Evolutionary conservation across 2,329 filamentous ascomycete species (phyloP).

Genomic region (Coniochaeta sp.): DNA sequence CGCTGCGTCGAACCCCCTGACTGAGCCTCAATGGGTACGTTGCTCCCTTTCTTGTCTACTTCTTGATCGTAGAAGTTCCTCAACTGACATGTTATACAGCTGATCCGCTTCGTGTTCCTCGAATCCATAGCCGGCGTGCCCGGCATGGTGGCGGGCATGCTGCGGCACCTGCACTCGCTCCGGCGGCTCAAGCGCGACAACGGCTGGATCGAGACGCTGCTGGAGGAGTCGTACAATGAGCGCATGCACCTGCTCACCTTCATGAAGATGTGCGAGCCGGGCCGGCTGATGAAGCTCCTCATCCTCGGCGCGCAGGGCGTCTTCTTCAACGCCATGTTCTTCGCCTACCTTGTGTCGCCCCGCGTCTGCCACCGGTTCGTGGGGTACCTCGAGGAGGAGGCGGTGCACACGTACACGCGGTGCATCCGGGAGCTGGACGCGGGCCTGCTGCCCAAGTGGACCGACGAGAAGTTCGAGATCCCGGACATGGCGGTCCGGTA

Average conservation of each 20-base stretch:
- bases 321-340: slow-evolving; percentile 92
- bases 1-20: slow-evolving; percentile 54
- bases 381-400: slow-evolving; percentile 94
- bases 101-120: slow-evolving; percentile 84
- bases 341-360: slow-evolving; percentile 80
- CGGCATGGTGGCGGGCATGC: slow-evolving; percentile 94
- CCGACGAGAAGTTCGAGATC: slow-evolving; percentile 58
- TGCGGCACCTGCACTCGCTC: slow-evolving; percentile 79
- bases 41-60: too few relatives aligned
- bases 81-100: slow-evolving; percentile 21
- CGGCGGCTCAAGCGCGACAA: slow-evolving; percentile 86
- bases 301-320: slow-evolving; percentile 90
- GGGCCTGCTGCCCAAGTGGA: slow-evolving; percentile 79
- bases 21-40: slow-evolving; percentile 72
- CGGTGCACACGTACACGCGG: slow-evolving; percentile 89
- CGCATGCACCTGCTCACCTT: slow-evolving; percentile 87
- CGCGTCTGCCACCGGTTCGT: slow-evolving; percentile 91
- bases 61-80: too few relatives aligned
- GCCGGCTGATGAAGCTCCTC: slow-evolving; percentile 80
- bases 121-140: slow-evolving; percentile 93
- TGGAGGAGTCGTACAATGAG: slow-evolving; percentile 89
- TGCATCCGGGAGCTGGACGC: slow-evolving; percentile 81
- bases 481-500: slow-evolving; percentile 88
- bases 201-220: slow-evolving; percentile 89
- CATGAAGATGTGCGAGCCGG: slow-evolving; percentile 73